Evolutionary conservation across 176 grass and related monocot species (phyloP), one percentile per base, ranked within the genome.

Genomic region (Bromus sterilis): DNA sequence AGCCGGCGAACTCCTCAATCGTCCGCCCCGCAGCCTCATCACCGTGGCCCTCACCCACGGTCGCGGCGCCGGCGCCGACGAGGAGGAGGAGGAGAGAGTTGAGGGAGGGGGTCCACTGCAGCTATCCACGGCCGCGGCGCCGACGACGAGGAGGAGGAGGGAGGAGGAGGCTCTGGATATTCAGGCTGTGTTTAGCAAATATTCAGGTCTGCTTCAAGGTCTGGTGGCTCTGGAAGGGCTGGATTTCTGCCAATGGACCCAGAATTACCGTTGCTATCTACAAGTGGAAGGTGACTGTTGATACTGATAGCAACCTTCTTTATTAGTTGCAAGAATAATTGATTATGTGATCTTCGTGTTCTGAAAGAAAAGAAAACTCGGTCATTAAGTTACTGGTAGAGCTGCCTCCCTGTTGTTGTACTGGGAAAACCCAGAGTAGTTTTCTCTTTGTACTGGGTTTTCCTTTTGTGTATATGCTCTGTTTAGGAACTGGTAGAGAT

Each of bases 151-250:
- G n/a, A n/a, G n/a, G n/a, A n/a, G n/a, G n/a, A n/a, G n/a, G n/a
- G n/a, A n/a, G n/a, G n/a, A n/a, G n/a, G n/a, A n/a, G n/a, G n/a
- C n/a, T n/a, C n/a, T n/a, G n/a, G n/a, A n/a, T n/a, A n/a, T n/a
- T n/a, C n/a, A n/a, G n/a, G n/a, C n/a, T n/a, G n/a, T n/a, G n/a
- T n/a, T n/a, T n/a, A n/a, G n/a, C n/a, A n/a, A n/a, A n/a, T n/a
- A n/a, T n/a, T n/a, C 32, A 92, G 69, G 63, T 95, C 95, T 36
- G 88, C 83, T 83, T 85, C 82, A 61, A 98, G 90, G 76, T 93
- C 93, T 62, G 95, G 89, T 87, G 95, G 92, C 40, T 88, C 95
- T 72, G 75, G 88, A 80, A 56, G 61, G 20, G 75, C 20, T 9
- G 75, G 23, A 29, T 77, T 86, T 75, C 58, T 82, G 30, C 46